Base-by-base conservation (phyloP, 2,329 filamentous ascomycete genomes). In the Apiospora sp. region DNA sequence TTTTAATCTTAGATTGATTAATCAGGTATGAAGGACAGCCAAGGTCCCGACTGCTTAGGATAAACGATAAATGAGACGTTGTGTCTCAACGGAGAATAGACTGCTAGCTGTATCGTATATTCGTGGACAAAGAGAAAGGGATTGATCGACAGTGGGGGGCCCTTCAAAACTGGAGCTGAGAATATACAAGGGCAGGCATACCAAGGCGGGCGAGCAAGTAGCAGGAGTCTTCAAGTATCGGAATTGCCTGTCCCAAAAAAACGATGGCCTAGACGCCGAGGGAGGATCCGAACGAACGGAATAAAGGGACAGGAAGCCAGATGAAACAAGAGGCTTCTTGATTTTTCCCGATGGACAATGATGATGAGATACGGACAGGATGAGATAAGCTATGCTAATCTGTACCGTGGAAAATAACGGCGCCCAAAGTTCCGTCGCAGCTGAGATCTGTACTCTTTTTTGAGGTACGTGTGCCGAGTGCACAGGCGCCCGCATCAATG, bases 111-210 rank as follows among this genome's bases (percentile, higher is more conserved):
- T 64, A 64, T 64, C 27, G 27, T 30, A 64, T 64, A 64, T 64
- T 64, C 58, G n/a, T n/a, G 16, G 19, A n/a, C 58, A 41, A 41
- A 24, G 41, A 24, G 41, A 41, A 22, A 34, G 58, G 58, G 58
- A 64, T 41, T 37, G 58, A 64, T 64, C 58, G 58, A 64, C 58
- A 64, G 58, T 64, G 58, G 58, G 58, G 54, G 58, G 54, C 54
- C 8, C 54, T 58, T 19, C 37, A 41, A 41, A 19, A 34, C 27
- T 58, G 54, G 54, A 61, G 30, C 30, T 61, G 19, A 37, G 58
- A 41, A 64, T 41, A 64, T 14, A 34, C 54, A 34, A 22, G 27
- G 27, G 7, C 54, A 61, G 24, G 13, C 48, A 5, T 51, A 49
- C 22, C 22, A n/a, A 49, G 22, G 48, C 22, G 13, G 49, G 10